These are phyloP conservation scores for Puccinia hordei DNA, from an alignment of 1,284 basidiomycete species.

Conservation along the genomic window DNA sequence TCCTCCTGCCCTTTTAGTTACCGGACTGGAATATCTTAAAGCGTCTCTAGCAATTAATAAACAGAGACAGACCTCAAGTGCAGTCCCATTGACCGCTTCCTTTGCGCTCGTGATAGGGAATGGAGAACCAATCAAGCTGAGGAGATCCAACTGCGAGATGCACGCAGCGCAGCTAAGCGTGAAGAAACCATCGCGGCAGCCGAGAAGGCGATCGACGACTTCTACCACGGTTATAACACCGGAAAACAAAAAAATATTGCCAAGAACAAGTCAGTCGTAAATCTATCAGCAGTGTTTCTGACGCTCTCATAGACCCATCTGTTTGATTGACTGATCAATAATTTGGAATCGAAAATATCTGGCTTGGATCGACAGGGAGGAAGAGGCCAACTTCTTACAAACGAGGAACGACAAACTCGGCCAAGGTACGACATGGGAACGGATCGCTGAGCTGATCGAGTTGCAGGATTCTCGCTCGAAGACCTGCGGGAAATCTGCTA, in stretches of 20 bases:
- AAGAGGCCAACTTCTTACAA: slow-evolving; percentile 79
- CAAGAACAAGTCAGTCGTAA: slow-evolving; percentile 80
- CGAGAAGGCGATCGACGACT: slow-evolving; percentile 88
- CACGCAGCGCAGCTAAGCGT: slow-evolving; percentile 74
- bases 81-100: slow-evolving; percentile 11
- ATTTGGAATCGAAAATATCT: slow-evolving; percentile 37
- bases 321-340: neutral
- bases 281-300: neutral
- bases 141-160: slow-evolving; percentile 80
- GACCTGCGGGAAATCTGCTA: slow-evolving; percentile 87
- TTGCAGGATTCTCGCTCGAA: slow-evolving; percentile 94
- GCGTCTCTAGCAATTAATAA: neutral
- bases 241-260: slow-evolving; percentile 91
- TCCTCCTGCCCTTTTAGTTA: neutral
- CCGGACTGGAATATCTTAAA: no score
- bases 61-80: neutral
- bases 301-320: neutral
- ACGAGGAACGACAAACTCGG: slow-evolving; percentile 75
- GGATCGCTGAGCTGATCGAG: slow-evolving; percentile 82
- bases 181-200: slow-evolving; percentile 86
- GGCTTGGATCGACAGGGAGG: slow-evolving; percentile 67
- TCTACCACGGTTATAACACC: slow-evolving; percentile 89
- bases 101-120: slow-evolving; percentile 63
- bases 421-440: slow-evolving; percentile 91
- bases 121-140: slow-evolving; percentile 86